Evolutionary conservation across 768 basidiomycete genomes (phyloP), one percentile per base, ranked within the genome.

Genomic region (Mycena floridula): DNA sequence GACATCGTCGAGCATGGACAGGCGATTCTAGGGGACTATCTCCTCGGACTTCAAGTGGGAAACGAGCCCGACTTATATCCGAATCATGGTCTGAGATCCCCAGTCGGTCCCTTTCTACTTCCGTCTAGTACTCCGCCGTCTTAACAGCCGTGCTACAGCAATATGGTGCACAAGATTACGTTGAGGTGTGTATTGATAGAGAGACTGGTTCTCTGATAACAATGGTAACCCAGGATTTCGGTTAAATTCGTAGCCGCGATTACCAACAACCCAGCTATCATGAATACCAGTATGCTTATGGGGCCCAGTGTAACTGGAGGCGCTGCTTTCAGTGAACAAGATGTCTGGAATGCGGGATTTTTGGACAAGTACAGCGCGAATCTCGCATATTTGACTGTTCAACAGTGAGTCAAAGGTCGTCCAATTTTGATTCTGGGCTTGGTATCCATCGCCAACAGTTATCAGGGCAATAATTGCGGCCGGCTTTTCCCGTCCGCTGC

Each of bases 51-150:
- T n/a, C 74, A 80, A 53, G 66, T 74, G 4, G 78, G 73, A 2
- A 81, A 81, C 52, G 81, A 82, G 53, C 81, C 81, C 12, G 79
- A 82, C 59, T 64, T 82, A 39, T 81, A 74, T 50, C 63, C 70
- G 1, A 21, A 20, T 20, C 37, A n/a, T n/a, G n/a, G n/a, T n/a
- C n/a, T n/a, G n/a, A n/a, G n/a, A n/a, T n/a, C n/a, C n/a, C n/a
- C n/a, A n/a, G n/a, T n/a, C n/a, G n/a, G n/a, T n/a, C n/a, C n/a
- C n/a, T n/a, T n/a, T n/a, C n/a, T n/a, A n/a, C n/a, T n/a, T n/a
- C n/a, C n/a, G n/a, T n/a, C n/a, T n/a, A n/a, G n/a, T n/a, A n/a
- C n/a, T n/a, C n/a, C n/a, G n/a, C n/a, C n/a, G n/a, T n/a, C n/a
- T n/a, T n/a, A n/a, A n/a, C n/a, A n/a, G n/a, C n/a, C n/a, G n/a